Evolutionary conservation across 2,329 filamentous ascomycete genomes (phyloP).

Genomic region (Teratosphaeria viscida): DNA sequence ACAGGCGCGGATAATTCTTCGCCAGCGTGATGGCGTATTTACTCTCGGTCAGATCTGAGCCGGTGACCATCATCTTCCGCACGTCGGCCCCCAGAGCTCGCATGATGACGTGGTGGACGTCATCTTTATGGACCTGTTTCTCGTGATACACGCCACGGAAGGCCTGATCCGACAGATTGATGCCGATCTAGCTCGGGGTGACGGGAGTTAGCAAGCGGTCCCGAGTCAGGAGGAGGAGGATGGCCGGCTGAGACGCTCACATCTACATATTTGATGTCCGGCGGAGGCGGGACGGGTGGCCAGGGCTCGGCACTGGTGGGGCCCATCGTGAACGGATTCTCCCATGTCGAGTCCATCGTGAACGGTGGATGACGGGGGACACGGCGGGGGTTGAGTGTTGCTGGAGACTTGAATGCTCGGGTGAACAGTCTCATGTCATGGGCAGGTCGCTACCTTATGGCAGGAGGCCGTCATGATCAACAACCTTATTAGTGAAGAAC

Average conservation of each 20-base stretch:
- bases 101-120: conserved; percentile 65
- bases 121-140: conserved; percentile 62
- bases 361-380: neutral
- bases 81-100: conserved; percentile 71
- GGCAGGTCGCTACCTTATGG: neutral
- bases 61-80: conserved; percentile 83
- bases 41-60: conserved; percentile 74
- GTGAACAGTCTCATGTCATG: neutral
- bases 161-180: conserved; percentile 89
- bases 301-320: conserved; percentile 10
- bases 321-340: conserved; percentile 16
- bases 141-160: conserved; percentile 79
- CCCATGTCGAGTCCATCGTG: neutral
- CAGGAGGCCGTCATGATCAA: neutral
- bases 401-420: neutral
- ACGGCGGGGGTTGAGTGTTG: neutral
- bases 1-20: conserved; percentile 61
- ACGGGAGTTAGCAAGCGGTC: conserved; percentile 2
- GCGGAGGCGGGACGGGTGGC: conserved; percentile 3
- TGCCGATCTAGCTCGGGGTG: conserved; percentile 54
- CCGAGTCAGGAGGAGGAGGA: neutral
- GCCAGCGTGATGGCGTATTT: conserved; percentile 64
- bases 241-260: conserved; percentile 24
- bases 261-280: conserved; percentile 32
- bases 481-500: neutral